Evolutionary conservation across 1,139 yeast species (phyloP).

Genomic region (Hemisphaericaspora subhashii): DNA sequence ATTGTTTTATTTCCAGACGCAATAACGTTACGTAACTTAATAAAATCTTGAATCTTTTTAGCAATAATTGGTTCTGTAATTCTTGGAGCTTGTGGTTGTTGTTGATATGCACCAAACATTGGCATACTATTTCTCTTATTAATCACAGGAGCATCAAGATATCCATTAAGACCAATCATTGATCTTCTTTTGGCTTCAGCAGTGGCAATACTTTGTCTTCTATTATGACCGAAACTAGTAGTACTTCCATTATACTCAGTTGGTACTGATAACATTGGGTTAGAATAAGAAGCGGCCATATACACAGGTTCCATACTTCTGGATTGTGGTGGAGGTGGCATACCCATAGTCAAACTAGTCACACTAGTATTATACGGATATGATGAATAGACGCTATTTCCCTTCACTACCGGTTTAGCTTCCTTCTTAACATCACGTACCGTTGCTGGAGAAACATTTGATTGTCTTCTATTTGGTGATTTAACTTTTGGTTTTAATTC

Average conservation of each 20-base stretch:
- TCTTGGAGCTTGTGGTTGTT: slow-evolving; percentile 9
- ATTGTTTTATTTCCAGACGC: slow-evolving; percentile 46
- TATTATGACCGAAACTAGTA: slow-evolving; percentile 9
- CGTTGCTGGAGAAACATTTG: slow-evolving; percentile 5
- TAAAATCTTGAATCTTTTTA: slow-evolving; percentile 37
- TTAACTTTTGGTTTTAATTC: slow-evolving; percentile 19
- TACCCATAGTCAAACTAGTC: slow-evolving; percentile 1
- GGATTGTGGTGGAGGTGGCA: slow-evolving; percentile 2
- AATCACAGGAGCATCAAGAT: slow-evolving; percentile 10
- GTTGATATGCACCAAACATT: slow-evolving; percentile 7
- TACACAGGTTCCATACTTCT: slow-evolving; percentile 5
- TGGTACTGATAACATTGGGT: slow-evolving; percentile 23
- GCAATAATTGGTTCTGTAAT: slow-evolving; percentile 25
- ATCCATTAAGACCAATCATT: slow-evolving; percentile 11
- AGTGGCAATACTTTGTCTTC: slow-evolving; percentile 24
- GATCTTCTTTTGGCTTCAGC: slow-evolving; percentile 22
- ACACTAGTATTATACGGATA: slow-evolving; percentile 1
- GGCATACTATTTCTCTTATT: slow-evolving; percentile 13
- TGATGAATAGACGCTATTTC: slow-evolving; percentile 4
- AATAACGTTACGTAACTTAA: slow-evolving; percentile 35
- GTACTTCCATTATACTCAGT: slow-evolving; percentile 19
- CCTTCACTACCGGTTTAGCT: not conserved
- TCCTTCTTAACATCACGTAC: slow-evolving; percentile 1
- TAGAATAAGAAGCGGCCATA: slow-evolving; percentile 14
- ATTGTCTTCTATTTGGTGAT: slow-evolving; percentile 2